Evolutionary conservation across 2,329 filamentous ascomycete genomes (phyloP).

Genomic region (Microsporum ferrugineum): DNA sequence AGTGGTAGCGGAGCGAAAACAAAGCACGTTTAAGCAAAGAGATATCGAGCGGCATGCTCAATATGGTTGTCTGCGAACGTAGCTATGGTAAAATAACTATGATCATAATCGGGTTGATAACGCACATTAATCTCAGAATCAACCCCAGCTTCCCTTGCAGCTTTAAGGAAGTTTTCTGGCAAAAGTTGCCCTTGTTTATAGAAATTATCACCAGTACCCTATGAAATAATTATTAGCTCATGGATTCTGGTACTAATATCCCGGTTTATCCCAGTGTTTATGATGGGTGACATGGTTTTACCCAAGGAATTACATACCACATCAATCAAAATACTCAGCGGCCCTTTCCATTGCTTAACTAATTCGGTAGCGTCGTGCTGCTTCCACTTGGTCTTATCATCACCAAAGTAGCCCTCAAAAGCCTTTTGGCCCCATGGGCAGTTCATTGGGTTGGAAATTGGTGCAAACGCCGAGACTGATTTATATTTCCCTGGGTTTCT

Average conservation of each 20-base stretch:
- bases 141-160: slow-evolving; percentile 63
- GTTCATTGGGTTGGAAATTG: slow-evolving; percentile 72
- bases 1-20: no score
- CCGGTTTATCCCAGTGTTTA: neutral
- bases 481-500: slow-evolving; percentile 85
- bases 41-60: slow-evolving; percentile 77
- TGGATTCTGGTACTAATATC: neutral
- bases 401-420: slow-evolving; percentile 80
- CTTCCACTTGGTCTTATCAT: slow-evolving; percentile 61
- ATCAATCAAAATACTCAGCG: slow-evolving; percentile 72
- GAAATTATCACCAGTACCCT: slow-evolving; percentile 91
- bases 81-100: slow-evolving; percentile 95
- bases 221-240: neutral
- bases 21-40: slow-evolving; percentile 42
- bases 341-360: slow-evolving; percentile 60
- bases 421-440: slow-evolving; percentile 96
- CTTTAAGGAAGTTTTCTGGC: slow-evolving; percentile 81
- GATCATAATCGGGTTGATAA: slow-evolving; percentile 86
- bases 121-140: slow-evolving; percentile 60
- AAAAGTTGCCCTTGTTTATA: slow-evolving; percentile 89
- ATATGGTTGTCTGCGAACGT: slow-evolving; percentile 84
- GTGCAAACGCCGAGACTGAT: slow-evolving; percentile 80
- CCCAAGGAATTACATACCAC: slow-evolving; percentile 47
- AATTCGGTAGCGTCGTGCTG: slow-evolving; percentile 88
- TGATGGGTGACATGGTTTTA: neutral